phyloP scores from a whole-genome alignment of 2,329 filamentous ascomycete species.

The Fusarium agapanthi region DNA sequence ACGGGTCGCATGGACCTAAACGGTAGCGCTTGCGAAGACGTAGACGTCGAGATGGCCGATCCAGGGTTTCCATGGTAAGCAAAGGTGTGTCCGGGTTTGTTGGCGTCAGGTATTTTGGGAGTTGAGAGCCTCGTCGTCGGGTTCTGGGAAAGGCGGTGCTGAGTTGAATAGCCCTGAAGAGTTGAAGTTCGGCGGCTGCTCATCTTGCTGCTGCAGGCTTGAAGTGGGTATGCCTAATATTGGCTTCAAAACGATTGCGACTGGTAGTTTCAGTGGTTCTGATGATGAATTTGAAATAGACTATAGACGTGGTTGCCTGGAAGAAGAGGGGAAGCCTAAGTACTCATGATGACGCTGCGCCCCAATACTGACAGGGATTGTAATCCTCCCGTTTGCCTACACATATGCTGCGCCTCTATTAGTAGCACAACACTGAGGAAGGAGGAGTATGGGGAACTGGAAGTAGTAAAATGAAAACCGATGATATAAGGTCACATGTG shows the following conservation, averaged over 20 bases:
- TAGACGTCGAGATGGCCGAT: too few species aligned
- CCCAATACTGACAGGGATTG: neutral
- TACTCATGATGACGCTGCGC: neutral
- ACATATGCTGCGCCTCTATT: neutral
- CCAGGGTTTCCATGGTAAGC: too few species aligned
- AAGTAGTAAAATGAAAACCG: too few species aligned
- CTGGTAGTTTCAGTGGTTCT: neutral
- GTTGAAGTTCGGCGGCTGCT: neutral
- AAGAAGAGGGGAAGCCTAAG: neutral
- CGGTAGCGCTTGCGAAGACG: neutral
- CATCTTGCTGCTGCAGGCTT: neutral
- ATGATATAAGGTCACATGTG: too few species aligned
- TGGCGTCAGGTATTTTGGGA: accelerated
- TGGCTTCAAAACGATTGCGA: accelerated
- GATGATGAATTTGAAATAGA: neutral
- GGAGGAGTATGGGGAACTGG: too few species aligned
- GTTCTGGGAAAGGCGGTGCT: neutral
- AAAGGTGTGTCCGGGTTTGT: neutral
- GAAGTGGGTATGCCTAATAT: accelerated
- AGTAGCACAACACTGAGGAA: too few species aligned
- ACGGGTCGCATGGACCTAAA: neutral
- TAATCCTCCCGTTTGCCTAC: neutral
- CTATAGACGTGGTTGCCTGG: neutral
- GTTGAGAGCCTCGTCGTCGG: neutral
- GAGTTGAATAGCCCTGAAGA: neutral